phyloP scores from a whole-genome alignment of 495 filamentous ascomycete species.

The Bombardia bombarda region DNA sequence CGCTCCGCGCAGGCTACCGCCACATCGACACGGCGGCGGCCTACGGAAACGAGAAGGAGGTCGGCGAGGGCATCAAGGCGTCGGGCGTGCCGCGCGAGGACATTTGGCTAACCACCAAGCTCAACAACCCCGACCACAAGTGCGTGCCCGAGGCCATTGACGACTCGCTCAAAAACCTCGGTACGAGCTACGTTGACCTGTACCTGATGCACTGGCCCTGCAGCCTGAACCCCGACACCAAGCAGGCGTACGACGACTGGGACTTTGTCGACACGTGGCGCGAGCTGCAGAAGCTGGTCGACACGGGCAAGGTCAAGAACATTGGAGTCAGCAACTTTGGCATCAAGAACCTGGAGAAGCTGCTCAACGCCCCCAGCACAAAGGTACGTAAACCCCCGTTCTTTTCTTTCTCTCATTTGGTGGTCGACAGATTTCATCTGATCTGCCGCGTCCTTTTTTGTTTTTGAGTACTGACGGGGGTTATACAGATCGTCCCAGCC shows the following conservation, averaged over 20 bases:
- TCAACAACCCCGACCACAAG: conserved; percentile 77
- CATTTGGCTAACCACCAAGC: conserved; percentile 85
- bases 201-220: conserved; percentile 83
- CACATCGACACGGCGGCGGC: conserved; percentile 62
- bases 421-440: no score
- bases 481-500: conserved; percentile 56
- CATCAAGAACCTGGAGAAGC: conserved; percentile 55
- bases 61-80: conserved; percentile 70
- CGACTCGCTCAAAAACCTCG: conserved; percentile 59
- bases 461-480: no score
- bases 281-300: conserved; percentile 74
- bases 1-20: conserved; percentile 58
- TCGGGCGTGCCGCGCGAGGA: conserved; percentile 72
- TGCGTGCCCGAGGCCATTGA: conserved; percentile 57
- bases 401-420: background rate
- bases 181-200: conserved; percentile 71
- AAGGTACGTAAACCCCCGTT: conserved; percentile 20
- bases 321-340: conserved; percentile 79
- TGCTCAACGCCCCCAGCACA: conserved; percentile 51
- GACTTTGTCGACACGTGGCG: conserved; percentile 78
- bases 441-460: no score
- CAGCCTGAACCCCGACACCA: conserved; percentile 35
- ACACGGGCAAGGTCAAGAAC: conserved; percentile 71
- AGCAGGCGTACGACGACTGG: conserved; percentile 48
- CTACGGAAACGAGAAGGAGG: conserved; percentile 79